These are phyloP conservation scores for Mycena vulgaris DNA, from an alignment of 768 basidiomycete species.

Conservation along the genomic window DNA sequence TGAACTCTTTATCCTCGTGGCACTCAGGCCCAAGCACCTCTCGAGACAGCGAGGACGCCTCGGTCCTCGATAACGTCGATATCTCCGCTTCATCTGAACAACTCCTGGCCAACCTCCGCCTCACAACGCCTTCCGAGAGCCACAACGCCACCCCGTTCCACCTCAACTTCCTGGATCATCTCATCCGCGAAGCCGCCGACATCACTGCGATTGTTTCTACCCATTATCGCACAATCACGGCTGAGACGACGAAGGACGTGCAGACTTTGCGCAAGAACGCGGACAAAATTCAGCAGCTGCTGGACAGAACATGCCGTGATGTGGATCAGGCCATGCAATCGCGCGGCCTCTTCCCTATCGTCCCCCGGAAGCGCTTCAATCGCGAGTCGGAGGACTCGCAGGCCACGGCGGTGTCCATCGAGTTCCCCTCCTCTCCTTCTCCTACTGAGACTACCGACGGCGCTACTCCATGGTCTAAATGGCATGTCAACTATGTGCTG, in stretches of 20 bases:
- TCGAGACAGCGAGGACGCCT: slow-evolving; percentile 49
- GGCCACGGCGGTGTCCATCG: slow-evolving; percentile 61
- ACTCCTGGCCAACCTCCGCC: slow-evolving; percentile 69
- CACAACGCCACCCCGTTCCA: slow-evolving; percentile 56
- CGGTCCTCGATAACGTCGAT: slow-evolving; percentile 60
- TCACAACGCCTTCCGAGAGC: slow-evolving; percentile 59
- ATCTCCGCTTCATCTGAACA: slow-evolving; percentile 60
- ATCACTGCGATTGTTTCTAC: slow-evolving; percentile 62
- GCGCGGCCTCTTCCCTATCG: slow-evolving; percentile 50
- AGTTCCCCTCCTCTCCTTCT: slow-evolving; percentile 3
- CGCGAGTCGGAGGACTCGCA: slow-evolving; percentile 81
- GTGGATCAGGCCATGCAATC: slow-evolving; percentile 61
- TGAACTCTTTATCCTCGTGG: slow-evolving; percentile 65
- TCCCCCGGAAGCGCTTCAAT: slow-evolving; percentile 51
- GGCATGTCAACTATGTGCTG: slow-evolving; percentile 1
- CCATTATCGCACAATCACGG: slow-evolving; percentile 67
- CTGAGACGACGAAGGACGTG: slow-evolving; percentile 67
- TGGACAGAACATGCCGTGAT: slow-evolving; percentile 60
- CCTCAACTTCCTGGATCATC: slow-evolving; percentile 59
- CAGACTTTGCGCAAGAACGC: slow-evolving; percentile 61
- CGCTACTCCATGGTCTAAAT: not conserved
- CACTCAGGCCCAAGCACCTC: slow-evolving; percentile 38
- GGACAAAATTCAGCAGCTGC: slow-evolving; percentile 59
- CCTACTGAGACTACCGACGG: no score
- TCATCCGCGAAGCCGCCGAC: slow-evolving; percentile 64